Conservation (phyloP, 2,329 filamentous ascomycete genomes). For the Emergomyces pasteurianus region DNA sequence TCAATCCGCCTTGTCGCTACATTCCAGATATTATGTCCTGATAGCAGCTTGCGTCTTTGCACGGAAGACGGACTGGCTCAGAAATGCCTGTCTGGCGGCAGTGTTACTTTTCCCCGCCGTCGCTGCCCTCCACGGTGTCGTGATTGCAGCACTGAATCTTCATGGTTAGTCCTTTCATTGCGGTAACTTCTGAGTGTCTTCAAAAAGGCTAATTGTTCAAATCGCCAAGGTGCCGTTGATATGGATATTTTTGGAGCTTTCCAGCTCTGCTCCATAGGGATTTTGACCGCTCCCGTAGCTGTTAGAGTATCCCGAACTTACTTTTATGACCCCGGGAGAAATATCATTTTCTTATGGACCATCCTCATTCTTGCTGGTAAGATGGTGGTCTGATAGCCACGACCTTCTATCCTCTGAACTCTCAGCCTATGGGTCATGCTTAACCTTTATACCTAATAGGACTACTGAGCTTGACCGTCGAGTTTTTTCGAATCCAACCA, state of each 20-base stretch:
- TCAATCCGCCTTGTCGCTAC: neutral
- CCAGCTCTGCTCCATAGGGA: conserved; percentile 54
- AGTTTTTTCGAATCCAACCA: conserved; percentile 47
- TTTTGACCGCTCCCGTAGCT: conserved; percentile 51
- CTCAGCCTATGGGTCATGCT: neutral
- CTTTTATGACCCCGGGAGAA: conserved; percentile 51
- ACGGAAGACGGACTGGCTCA: conserved; percentile 50
- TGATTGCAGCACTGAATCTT: conserved; percentile 48
- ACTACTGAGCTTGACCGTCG: conserved; percentile 49
- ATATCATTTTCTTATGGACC: conserved; percentile 57
- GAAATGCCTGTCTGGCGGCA: conserved; percentile 51
- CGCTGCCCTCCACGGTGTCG: conserved; percentile 52
- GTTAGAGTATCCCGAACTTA: conserved; percentile 52
- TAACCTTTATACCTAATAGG: conserved; percentile 25
- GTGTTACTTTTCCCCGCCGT: conserved; percentile 52
- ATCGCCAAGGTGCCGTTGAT: conserved; percentile 45
- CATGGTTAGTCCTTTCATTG: conserved; percentile 34
- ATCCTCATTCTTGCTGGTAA: conserved; percentile 47
- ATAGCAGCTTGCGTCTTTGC: conserved; percentile 52
- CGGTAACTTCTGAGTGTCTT: neutral
- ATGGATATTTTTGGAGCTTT: conserved; percentile 59
- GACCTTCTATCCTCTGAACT: neutral
- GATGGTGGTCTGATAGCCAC: conserved; percentile 9
- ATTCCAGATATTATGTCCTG: conserved; percentile 49
- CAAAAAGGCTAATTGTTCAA: neutral